phyloP scores from a whole-genome alignment of 768 basidiomycete genomes.

The Cystofilobasidium capitatum region DNA sequence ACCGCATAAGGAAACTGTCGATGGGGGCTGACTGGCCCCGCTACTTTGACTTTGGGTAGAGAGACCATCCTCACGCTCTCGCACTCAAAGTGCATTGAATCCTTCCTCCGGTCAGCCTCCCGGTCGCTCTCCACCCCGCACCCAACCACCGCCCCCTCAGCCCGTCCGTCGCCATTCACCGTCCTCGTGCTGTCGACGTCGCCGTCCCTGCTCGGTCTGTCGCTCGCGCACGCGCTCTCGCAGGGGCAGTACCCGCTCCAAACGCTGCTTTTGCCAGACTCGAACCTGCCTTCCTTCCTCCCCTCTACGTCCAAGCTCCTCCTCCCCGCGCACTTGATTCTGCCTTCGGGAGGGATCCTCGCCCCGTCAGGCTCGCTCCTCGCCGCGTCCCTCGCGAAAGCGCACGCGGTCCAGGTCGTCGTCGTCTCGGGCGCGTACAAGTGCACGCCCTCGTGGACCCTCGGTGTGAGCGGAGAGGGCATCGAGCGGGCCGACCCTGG shows the following conservation, averaged over 20 bases:
- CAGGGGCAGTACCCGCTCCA: slow-evolving; percentile 72
- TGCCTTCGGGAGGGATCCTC: slow-evolving; percentile 94
- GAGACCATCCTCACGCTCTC: slow-evolving; percentile 92
- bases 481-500: slow-evolving; percentile 29
- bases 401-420: slow-evolving; percentile 83
- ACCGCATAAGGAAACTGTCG: not conserved
- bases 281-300: slow-evolving; percentile 89
- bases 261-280: slow-evolving; percentile 94
- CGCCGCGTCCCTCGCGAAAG: slow-evolving; percentile 74
- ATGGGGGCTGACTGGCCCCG: not conserved
- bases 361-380: slow-evolving; percentile 75
- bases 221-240: slow-evolving; percentile 50
- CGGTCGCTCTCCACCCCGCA: not conserved
- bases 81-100: slow-evolving; percentile 85
- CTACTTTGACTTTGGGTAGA: slow-evolving; percentile 42
- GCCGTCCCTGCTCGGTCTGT: slow-evolving; percentile 1
- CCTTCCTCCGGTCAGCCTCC: slow-evolving; percentile 51
- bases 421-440: slow-evolving; percentile 96
- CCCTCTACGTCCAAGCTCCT: slow-evolving; percentile 95
- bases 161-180: not conserved
- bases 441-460: slow-evolving; percentile 60
- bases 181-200: slow-evolving; percentile 9
- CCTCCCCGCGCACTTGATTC: slow-evolving; percentile 85
- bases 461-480: slow-evolving; percentile 35
- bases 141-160: not conserved